Evolutionary conservation across 2,329 filamentous ascomycete species (phyloP).

Genomic region (Talaromyces sp.): DNA sequence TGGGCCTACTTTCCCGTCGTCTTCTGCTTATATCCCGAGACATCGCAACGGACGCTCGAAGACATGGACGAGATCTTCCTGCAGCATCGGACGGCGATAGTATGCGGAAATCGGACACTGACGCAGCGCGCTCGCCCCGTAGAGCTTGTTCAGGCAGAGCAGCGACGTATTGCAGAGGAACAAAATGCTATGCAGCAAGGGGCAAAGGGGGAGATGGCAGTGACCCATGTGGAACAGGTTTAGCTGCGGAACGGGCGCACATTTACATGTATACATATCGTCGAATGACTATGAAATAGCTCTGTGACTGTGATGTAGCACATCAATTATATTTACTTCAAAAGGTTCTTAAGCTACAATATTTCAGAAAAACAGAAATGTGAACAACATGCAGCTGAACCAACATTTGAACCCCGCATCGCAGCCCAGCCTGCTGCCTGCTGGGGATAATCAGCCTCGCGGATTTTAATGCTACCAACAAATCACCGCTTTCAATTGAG

Average conservation of each 20-base stretch:
- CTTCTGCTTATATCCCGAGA: slow-evolving; percentile 6
- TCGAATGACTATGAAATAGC: too few species aligned
- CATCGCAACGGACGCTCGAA: slow-evolving; percentile 7
- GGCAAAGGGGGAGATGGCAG: background rate
- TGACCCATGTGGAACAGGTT: slow-evolving; percentile 3
- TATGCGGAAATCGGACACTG: background rate
- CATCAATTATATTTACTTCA: too few species aligned
- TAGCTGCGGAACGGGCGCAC: background rate
- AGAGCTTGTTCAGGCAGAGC: slow-evolving; percentile 5
- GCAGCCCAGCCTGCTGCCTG: too few species aligned
- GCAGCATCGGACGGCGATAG: background rate
- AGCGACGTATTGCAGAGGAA: slow-evolving; percentile 5
- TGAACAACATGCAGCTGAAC: too few species aligned
- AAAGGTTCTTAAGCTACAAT: too few species aligned
- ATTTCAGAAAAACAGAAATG: too few species aligned
- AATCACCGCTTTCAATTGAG: too few species aligned
- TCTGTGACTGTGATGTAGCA: too few species aligned
- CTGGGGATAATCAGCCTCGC: too few species aligned
- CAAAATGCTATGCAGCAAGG: background rate
- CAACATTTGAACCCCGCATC: too few species aligned
- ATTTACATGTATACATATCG: too few species aligned
- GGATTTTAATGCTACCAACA: too few species aligned
- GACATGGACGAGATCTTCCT: slow-evolving; percentile 9
- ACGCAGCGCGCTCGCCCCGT: slow-evolving; percentile 1
- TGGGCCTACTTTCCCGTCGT: slow-evolving; percentile 8